These are phyloP conservation scores for Phytomonas sp. DNA, from an alignment of 208 protist species.

Conservation along the genomic window DNA sequence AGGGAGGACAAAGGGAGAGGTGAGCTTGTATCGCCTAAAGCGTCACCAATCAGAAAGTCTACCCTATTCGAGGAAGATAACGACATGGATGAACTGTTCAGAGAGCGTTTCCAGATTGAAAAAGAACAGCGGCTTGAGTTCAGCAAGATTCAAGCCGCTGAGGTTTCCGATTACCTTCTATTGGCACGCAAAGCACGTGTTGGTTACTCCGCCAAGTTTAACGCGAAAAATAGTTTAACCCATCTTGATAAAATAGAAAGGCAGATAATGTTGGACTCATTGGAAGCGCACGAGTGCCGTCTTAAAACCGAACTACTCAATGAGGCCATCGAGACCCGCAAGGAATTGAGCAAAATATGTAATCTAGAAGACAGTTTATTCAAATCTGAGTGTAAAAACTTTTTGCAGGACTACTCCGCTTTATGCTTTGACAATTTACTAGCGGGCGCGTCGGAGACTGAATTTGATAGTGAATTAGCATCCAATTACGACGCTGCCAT, in stretches of 20 bases:
- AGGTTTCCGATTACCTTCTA: neutral
- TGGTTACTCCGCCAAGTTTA: neutral
- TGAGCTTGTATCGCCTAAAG: neutral
- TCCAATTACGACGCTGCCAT: neutral
- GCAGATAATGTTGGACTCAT: neutral
- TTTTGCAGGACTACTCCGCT: neutral
- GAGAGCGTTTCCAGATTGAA: constrained; percentile 1
- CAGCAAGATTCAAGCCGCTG: neutral
- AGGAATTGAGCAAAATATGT: neutral
- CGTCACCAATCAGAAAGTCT: neutral
- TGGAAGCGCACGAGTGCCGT: neutral
- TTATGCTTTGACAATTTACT: neutral
- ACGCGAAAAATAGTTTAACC: neutral
- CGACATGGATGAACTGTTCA: neutral
- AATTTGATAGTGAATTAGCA: neutral
- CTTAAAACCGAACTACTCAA: neutral
- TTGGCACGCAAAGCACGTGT: neutral
- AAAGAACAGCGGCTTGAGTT: neutral
- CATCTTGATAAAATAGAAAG: neutral
- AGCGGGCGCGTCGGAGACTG: neutral
- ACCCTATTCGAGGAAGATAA: neutral
- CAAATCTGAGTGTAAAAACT: neutral
- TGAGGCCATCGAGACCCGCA: neutral
- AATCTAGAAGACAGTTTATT: neutral
- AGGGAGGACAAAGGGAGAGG: neutral